Conservation (phyloP, 1,139 yeast genomes). For the Pichiaceae sp. region DNA sequence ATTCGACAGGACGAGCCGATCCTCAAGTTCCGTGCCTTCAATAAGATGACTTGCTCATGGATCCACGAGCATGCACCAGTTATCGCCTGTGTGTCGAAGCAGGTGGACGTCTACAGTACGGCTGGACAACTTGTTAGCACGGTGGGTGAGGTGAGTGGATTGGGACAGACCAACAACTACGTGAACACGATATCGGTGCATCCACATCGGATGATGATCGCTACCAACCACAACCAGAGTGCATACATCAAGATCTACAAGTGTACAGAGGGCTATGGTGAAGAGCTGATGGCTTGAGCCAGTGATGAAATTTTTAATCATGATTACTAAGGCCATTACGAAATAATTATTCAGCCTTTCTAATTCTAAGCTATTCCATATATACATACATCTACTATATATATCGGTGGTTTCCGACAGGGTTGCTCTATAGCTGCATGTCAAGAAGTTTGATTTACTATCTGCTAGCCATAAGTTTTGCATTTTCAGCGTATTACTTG, state of each 20-base stretch:
- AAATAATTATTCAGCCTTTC: too few relatives aligned
- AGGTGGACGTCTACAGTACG: slow-evolving; percentile 82
- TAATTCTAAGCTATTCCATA: too few relatives aligned
- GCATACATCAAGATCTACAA: slow-evolving; percentile 61
- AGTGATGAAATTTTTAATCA: neutral
- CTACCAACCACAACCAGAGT: slow-evolving; percentile 78
- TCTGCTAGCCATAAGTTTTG: neutral
- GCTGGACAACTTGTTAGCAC: slow-evolving; percentile 64
- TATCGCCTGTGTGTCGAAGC: slow-evolving; percentile 76
- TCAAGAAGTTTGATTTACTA: too few relatives aligned
- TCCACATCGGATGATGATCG: slow-evolving; percentile 92
- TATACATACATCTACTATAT: neutral
- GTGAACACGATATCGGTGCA: slow-evolving; percentile 70
- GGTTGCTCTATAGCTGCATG: too few relatives aligned
- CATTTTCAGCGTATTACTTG: neutral
- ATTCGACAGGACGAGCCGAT: slow-evolving; percentile 70
- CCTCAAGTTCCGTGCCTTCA: slow-evolving; percentile 50
- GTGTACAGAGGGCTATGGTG: slow-evolving; percentile 29
- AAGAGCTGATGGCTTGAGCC: slow-evolving; percentile 5
- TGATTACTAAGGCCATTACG: neutral
- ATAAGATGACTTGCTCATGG: slow-evolving; percentile 63
- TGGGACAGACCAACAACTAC: slow-evolving; percentile 39
- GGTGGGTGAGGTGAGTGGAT: slow-evolving; percentile 36
- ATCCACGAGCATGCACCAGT: slow-evolving; percentile 96
- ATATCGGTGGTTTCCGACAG: too few relatives aligned